phyloP scores from a whole-genome alignment of 2,329 filamentous ascomycete species.

The Calonectria pseudoturangicola region DNA sequence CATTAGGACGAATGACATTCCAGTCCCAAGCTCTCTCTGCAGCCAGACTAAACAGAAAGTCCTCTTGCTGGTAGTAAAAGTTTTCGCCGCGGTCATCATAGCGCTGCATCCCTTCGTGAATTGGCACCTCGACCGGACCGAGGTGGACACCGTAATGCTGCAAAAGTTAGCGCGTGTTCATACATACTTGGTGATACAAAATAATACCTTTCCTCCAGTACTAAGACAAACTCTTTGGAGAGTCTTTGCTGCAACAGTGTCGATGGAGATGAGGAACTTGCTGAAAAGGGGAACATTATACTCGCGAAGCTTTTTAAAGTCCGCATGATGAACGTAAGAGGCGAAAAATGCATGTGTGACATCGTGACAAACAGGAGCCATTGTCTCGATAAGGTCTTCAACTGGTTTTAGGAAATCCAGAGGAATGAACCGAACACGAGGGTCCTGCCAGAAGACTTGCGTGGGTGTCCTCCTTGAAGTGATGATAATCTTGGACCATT shows the following conservation, averaged over 20 bases:
- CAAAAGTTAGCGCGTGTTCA: neutral
- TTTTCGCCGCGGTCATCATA: constrained; percentile 47
- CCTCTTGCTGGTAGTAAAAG: constrained; percentile 46
- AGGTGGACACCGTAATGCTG: constrained; percentile 46
- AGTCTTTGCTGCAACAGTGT: constrained; percentile 41
- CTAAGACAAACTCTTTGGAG: constrained; percentile 44
- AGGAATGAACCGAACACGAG: constrained; percentile 41
- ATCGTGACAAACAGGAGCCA: constrained; percentile 43
- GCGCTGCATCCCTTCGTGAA: constrained; percentile 42
- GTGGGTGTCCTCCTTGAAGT: constrained; percentile 40
- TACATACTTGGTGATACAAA: no score
- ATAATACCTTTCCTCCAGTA: constrained; percentile 44
- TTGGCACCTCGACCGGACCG: constrained; percentile 43
- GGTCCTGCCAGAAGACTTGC: constrained; percentile 45
- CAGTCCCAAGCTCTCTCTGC: constrained; percentile 43
- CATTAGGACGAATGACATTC: constrained; percentile 45
- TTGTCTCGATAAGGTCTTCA: constrained; percentile 42
- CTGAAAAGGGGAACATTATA: constrained; percentile 44
- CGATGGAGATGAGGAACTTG: constrained; percentile 44
- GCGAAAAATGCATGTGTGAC: constrained; percentile 47
- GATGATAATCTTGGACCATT: constrained; percentile 51
- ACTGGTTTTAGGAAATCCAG: constrained; percentile 46
- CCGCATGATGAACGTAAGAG: constrained; percentile 44
- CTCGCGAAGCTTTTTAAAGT: constrained; percentile 44
- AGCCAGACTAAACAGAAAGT: constrained; percentile 42